These are phyloP conservation scores for Pulveroboletus sp. DNA, from an alignment of 768 basidiomycete genomes.

Conservation along the genomic window DNA sequence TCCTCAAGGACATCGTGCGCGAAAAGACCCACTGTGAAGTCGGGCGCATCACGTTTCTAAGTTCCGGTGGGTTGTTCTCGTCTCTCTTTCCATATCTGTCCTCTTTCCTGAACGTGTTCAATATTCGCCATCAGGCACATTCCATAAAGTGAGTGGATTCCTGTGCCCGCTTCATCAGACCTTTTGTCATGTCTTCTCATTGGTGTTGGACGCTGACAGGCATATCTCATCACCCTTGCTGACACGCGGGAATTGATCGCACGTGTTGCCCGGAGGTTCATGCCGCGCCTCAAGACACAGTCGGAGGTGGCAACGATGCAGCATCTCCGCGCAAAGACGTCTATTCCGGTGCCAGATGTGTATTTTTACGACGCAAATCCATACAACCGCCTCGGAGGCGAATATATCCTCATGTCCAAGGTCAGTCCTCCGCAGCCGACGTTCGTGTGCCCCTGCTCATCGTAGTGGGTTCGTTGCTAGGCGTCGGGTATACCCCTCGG, in stretches of 20 bases:
- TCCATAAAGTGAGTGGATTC: slow-evolving; percentile 61
- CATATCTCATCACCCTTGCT: slow-evolving; percentile 67
- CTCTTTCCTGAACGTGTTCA: not conserved
- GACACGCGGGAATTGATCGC: slow-evolving; percentile 64
- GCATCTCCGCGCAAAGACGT: slow-evolving; percentile 68
- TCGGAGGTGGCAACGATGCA: slow-evolving; percentile 83
- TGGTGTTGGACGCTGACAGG: slow-evolving; percentile 39
- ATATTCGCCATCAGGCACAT: slow-evolving; percentile 53
- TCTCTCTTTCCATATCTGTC: slow-evolving; percentile 8
- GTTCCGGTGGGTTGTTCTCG: slow-evolving; percentile 49
- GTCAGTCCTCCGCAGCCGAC: slow-evolving; percentile 35
- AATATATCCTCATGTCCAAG: slow-evolving; percentile 86
- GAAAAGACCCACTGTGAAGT: slow-evolving; percentile 66
- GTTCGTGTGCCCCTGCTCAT: not conserved
- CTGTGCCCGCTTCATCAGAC: not conserved
- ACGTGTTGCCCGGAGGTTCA: slow-evolving; percentile 77
- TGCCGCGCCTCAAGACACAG: slow-evolving; percentile 82
- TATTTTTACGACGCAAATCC: slow-evolving; percentile 80
- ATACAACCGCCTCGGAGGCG: slow-evolving; percentile 77
- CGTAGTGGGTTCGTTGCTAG: slow-evolving; percentile 32
- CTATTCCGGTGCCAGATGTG: slow-evolving; percentile 69
- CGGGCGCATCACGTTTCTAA: slow-evolving; percentile 66
- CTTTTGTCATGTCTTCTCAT: slow-evolving; percentile 2
- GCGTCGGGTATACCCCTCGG: slow-evolving; percentile 70
- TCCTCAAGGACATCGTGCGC: slow-evolving; percentile 72